Percentiles rank a stretch among this genome's conserved stretches.
These are phyloP conservation scores for Xylaria acuta DNA, from an alignment of 495 filamentous ascomycete genomes.

Conservation along the genomic window DNA sequence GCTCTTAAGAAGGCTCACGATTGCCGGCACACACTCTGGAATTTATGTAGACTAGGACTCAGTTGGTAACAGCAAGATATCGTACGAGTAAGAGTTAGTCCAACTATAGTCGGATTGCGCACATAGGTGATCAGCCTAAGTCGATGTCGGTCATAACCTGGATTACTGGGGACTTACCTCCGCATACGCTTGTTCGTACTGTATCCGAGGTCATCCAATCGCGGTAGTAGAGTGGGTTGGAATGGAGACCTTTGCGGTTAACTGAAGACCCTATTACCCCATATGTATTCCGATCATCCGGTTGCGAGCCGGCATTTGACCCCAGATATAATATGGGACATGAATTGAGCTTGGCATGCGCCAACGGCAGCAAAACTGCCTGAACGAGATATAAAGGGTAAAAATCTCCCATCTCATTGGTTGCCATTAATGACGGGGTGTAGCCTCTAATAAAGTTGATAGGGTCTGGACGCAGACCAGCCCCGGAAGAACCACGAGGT, in stretches of 20 bases:
- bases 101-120: neutral
- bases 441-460: slow-evolving; percentile 33
- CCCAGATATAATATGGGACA: slow-evolving; percentile 11
- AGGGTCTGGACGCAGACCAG: slow-evolving; percentile 31
- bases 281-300: slow-evolving; percentile 20
- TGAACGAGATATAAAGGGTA: slow-evolving; percentile 10
- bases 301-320: slow-evolving; percentile 19
- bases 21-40: neutral
- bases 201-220: neutral
- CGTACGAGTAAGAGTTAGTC: neutral
- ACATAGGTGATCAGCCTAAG: slow-evolving; percentile 16
- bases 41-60: neutral
- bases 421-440: slow-evolving; percentile 29
- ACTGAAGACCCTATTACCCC: neutral
- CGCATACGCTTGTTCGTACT: neutral
- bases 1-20: neutral
- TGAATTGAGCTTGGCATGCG: slow-evolving; percentile 1
- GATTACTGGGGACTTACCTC: neutral
- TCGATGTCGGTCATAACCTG: neutral
- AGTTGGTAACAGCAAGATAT: neutral
- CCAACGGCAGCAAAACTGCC: slow-evolving; percentile 7
- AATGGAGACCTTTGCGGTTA: neutral
- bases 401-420: slow-evolving; percentile 32
- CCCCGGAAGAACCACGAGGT: slow-evolving; percentile 35
- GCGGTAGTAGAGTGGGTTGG: neutral